Evolutionary conservation across 306 rosid genomes (phyloP).

Genomic region (Cucumis cinereus): DNA sequence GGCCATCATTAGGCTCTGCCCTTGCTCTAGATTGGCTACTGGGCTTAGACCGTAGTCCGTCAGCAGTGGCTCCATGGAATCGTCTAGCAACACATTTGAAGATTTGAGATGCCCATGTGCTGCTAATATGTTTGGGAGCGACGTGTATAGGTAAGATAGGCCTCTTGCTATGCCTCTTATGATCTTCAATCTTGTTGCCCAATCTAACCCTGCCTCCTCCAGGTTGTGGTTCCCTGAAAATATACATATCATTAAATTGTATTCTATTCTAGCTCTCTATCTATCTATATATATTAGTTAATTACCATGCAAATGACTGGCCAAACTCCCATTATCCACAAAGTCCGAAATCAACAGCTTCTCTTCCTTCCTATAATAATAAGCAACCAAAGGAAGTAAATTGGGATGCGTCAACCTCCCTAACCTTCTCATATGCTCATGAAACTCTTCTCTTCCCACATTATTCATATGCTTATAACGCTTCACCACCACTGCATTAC

Average conservation of each 20-base stretch:
- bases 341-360: slow-evolving; percentile 63
- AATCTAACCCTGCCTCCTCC: slow-evolving; percentile 44
- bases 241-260: too few relatives aligned
- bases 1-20: slow-evolving; percentile 64
- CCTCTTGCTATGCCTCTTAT: slow-evolving; percentile 69
- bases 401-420: slow-evolving; percentile 56
- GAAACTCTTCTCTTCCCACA: slow-evolving; percentile 61
- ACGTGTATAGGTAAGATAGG: slow-evolving; percentile 41
- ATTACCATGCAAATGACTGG: slow-evolving; percentile 70
- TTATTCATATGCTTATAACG: slow-evolving; percentile 85
- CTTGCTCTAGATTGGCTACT: slow-evolving; percentile 47
- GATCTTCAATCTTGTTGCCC: slow-evolving; percentile 74
- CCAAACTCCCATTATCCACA: slow-evolving; percentile 64
- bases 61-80: slow-evolving; percentile 46
- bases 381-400: slow-evolving; percentile 61
- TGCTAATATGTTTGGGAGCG: slow-evolving; percentile 47
- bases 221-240: slow-evolving; percentile 42
- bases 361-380: slow-evolving; percentile 71
- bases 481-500: slow-evolving; percentile 60
- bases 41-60: slow-evolving; percentile 66
- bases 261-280: too few relatives aligned
- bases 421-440: slow-evolving; percentile 74
- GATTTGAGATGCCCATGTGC: slow-evolving; percentile 95
- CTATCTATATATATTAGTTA: too few relatives aligned
- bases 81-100: slow-evolving; percentile 65